These are phyloP conservation scores for Helicosporidium sp. DNA, from an alignment of 139 green algal genomes.

Conservation along the genomic window DNA sequence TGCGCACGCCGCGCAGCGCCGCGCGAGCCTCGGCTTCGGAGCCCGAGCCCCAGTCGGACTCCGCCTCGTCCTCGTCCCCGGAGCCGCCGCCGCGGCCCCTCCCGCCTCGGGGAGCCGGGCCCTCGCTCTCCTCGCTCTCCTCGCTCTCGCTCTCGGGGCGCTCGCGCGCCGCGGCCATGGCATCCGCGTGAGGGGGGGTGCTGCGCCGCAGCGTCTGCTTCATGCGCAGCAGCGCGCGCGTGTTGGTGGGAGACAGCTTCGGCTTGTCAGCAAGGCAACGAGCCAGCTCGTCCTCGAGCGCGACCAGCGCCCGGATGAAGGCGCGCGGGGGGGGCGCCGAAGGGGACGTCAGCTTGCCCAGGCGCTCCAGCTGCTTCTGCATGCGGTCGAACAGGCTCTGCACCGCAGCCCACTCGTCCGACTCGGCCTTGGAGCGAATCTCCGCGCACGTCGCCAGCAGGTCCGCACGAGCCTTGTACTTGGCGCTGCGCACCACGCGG, in stretches of 20 bases:
- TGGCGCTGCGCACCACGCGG: constrained; percentile 57
- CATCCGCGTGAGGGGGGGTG: constrained; percentile 36
- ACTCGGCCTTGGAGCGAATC: constrained; percentile 95
- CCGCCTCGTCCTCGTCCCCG: not conserved
- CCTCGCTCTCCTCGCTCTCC: constrained; percentile 7
- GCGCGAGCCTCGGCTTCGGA: constrained; percentile 21
- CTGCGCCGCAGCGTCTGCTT: constrained; percentile 93
- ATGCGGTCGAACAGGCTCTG: constrained; percentile 86
- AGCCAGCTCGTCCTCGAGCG: constrained; percentile 79
- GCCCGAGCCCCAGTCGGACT: not conserved
- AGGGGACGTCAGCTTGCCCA: constrained; percentile 26
- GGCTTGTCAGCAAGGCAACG: constrained; percentile 68
- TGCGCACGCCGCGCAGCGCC: constrained; percentile 19
- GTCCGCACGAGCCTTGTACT: constrained; percentile 74
- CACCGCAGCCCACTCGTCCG: constrained; percentile 89
- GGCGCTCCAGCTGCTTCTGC: constrained; percentile 94
- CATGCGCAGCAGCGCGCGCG: constrained; percentile 88
- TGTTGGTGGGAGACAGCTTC: constrained; percentile 86
- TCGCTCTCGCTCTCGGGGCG: constrained; percentile 13
- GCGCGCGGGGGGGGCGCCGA: constrained; percentile 32
- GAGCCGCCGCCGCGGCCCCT: no score
- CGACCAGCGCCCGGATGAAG: constrained; percentile 73
- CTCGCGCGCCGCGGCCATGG: constrained; percentile 28
- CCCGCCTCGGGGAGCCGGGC: no score
- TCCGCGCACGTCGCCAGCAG: constrained; percentile 59